phyloP scores from a whole-genome alignment of 768 basidiomycete species.

The Asterophora parasitica region DNA sequence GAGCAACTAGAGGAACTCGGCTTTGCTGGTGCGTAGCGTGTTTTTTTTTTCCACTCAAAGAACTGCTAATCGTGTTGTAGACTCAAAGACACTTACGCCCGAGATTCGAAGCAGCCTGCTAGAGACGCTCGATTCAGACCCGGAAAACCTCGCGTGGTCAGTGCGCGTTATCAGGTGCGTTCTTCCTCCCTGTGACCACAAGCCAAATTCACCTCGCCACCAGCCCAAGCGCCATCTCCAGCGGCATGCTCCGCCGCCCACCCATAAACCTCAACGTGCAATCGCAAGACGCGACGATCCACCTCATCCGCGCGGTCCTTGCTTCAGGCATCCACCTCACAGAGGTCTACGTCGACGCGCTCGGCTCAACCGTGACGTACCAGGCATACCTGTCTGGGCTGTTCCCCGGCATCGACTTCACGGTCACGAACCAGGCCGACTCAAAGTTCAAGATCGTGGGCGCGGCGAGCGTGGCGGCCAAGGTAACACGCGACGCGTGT shows the following conservation, averaged over 20 bases:
- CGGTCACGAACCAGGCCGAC: slow-evolving; percentile 90
- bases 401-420: slow-evolving; percentile 85
- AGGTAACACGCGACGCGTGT: slow-evolving; percentile 91
- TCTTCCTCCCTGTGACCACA: neutral
- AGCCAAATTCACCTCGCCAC: too few relatives aligned
- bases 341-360: slow-evolving; percentile 91
- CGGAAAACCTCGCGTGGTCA: slow-evolving; percentile 73
- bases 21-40: slow-evolving; percentile 68
- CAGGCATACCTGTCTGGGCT: slow-evolving; percentile 73
- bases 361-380: slow-evolving; percentile 84
- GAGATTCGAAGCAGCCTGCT: slow-evolving; percentile 64
- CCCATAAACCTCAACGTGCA: slow-evolving; percentile 86
- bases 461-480: slow-evolving; percentile 96
- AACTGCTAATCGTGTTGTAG: slow-evolving; percentile 33
- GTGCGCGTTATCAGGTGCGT: slow-evolving; percentile 68
- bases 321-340: slow-evolving; percentile 73
- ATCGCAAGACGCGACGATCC: slow-evolving; percentile 84
- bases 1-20: slow-evolving; percentile 74
- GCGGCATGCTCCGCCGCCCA: slow-evolving; percentile 82
- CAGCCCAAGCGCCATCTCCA: slow-evolving; percentile 88
- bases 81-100: slow-evolving; percentile 86
- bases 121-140: slow-evolving; percentile 62
- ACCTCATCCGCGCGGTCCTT: slow-evolving; percentile 83
- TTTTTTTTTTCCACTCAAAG: neutral
- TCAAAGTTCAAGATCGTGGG: slow-evolving; percentile 96